These are phyloP conservation scores for Hsuehochloa calcarea DNA, from an alignment of 176 grass and related monocot species.

Conservation along the genomic window DNA sequence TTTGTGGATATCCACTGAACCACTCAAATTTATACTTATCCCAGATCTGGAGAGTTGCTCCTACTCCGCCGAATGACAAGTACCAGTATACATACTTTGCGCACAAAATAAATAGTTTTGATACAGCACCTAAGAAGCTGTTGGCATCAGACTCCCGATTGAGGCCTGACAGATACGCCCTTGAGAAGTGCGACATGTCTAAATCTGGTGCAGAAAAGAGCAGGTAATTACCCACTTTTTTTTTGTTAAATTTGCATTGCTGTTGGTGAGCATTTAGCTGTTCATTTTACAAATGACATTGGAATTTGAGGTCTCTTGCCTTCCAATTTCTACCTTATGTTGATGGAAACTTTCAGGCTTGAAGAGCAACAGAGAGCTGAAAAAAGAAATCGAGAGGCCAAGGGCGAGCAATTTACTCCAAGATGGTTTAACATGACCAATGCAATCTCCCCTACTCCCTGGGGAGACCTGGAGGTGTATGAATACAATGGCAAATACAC, in stretches of 20 bases:
- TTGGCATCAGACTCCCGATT: conserved; percentile 87
- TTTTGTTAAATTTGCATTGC: neutral
- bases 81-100: conserved; percentile 90
- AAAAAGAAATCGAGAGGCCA: conserved; percentile 72
- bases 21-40: conserved; percentile 10
- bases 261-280: neutral
- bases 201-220: conserved; percentile 85
- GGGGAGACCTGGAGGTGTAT: conserved; percentile 89
- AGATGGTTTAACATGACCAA: conserved; percentile 78
- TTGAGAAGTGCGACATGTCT: conserved; percentile 90
- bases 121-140: conserved; percentile 74
- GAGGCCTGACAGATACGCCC: conserved; percentile 84
- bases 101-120: conserved; percentile 93
- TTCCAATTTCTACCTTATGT: conserved; percentile 10
- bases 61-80: conserved; percentile 72
- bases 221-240: conserved; percentile 42
- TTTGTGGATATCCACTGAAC: conserved; percentile 14
- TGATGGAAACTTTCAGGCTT: conserved; percentile 51
- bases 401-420: conserved; percentile 66
- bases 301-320: neutral
- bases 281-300: neutral
- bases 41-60: conserved; percentile 74
- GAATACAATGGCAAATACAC: conserved; percentile 83
- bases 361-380: conserved; percentile 90
- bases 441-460: conserved; percentile 63